A percentile compares a stretch with the other conserved stretches of the same genome.
Evolutionary conservation across 257 asterid species (phyloP).

Genomic region (Mentha longifolia): DNA sequence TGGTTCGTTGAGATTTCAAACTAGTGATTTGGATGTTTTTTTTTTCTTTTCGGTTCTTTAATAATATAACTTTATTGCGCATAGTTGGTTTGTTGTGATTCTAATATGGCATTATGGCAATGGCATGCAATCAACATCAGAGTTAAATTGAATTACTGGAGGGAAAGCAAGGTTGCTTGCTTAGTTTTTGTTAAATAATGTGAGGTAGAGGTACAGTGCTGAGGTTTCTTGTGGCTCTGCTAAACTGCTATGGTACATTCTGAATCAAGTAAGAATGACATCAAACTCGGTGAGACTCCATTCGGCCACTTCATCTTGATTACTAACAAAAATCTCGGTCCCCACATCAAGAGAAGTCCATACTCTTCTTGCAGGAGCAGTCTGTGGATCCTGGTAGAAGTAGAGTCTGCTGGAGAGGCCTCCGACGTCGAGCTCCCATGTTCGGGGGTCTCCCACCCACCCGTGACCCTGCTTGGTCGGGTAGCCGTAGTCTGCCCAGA

Average conservation of each 20-base stretch:
- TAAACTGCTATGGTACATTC: slow-evolving; percentile 1
- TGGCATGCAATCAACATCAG: neutral
- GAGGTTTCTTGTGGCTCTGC: slow-evolving; percentile 6
- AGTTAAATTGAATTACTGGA: neutral
- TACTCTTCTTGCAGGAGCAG: slow-evolving; percentile 64
- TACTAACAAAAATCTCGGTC: slow-evolving; percentile 72
- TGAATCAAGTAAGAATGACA: slow-evolving; percentile 51
- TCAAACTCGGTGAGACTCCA: slow-evolving; percentile 75
- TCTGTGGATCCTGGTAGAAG: slow-evolving; percentile 77
- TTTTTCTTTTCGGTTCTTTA: no score
- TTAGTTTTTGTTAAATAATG: neutral
- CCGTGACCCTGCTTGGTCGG: slow-evolving; percentile 65
- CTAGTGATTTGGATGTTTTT: no score
- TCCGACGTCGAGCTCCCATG: slow-evolving; percentile 78
- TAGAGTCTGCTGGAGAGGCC: slow-evolving; percentile 69
- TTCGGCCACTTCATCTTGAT: slow-evolving; percentile 70
- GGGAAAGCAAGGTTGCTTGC: slow-evolving; percentile 20
- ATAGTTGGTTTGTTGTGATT: slow-evolving; percentile 3
- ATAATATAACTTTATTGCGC: neutral
- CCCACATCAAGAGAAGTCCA: slow-evolving; percentile 86
- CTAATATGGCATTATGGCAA: neutral
- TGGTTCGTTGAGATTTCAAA: no score
- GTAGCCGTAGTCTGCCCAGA: slow-evolving; percentile 73
- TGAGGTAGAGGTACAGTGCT: slow-evolving; percentile 13
- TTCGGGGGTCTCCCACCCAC: slow-evolving; percentile 59